phyloP scores from a whole-genome alignment of 2,329 filamentous ascomycete species.

The Cladobotryum protrusum region DNA sequence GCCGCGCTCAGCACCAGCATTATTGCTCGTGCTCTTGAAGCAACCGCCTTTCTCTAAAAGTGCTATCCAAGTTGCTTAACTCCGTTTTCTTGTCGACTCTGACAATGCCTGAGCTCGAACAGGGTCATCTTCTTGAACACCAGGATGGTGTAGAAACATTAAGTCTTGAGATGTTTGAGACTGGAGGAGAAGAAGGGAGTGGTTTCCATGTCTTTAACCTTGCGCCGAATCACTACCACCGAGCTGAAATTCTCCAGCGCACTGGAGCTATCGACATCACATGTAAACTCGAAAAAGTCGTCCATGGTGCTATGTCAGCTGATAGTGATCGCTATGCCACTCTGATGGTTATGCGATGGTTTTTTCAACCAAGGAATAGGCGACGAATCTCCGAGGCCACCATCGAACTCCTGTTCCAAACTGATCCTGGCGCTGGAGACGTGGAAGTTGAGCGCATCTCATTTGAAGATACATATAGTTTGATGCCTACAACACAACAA shows the following conservation, averaged over 20 bases:
- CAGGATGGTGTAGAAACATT: not conserved
- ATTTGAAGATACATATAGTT: constrained; percentile 5
- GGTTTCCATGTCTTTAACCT: constrained; percentile 13
- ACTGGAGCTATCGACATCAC: constrained; percentile 12
- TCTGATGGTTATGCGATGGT: constrained; percentile 8
- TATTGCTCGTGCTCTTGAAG: too few relatives aligned
- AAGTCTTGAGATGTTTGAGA: constrained; percentile 3
- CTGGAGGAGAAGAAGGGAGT: constrained; percentile 8
- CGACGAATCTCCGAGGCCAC: too few relatives aligned
- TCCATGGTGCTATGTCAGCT: constrained; percentile 5
- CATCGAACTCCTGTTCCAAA: not conserved
- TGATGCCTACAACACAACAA: constrained; percentile 1
- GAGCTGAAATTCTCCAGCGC: constrained; percentile 11
- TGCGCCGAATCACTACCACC: constrained; percentile 10
- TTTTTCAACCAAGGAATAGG: too few relatives aligned
- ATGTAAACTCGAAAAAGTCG: constrained; percentile 5
- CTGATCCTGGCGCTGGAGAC: not conserved
- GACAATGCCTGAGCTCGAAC: too few relatives aligned
- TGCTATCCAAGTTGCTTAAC: too few relatives aligned
- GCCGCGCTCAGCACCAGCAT: too few relatives aligned
- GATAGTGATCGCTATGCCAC: constrained; percentile 10
- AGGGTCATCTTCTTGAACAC: not conserved
- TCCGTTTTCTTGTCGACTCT: too few relatives aligned
- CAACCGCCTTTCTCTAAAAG: too few relatives aligned
- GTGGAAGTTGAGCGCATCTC: constrained; percentile 7